Base-by-base conservation (phyloP, 2,329 filamentous ascomycete species). In the Apiospora saccharicola region DNA sequence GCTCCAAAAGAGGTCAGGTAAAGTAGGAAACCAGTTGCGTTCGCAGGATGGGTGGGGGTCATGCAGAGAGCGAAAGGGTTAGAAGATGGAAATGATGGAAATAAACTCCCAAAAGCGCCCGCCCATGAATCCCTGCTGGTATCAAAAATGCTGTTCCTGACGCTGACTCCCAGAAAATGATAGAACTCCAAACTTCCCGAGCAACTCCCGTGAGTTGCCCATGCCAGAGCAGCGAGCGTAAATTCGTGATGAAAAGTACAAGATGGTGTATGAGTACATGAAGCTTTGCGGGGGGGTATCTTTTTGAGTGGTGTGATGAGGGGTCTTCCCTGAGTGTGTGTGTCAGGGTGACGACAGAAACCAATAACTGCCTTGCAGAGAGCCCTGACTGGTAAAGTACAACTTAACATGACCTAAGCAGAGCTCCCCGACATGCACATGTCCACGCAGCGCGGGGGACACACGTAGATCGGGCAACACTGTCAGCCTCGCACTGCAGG, bases 191-290 rank as follows among this genome's bases (percentile, higher is more conserved):
- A 64, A 64, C 34, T 14, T 64, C 57, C 57, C 19, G 41, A 24
- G 3, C 30, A 64, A 41, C 57, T 24, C 57, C 57, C 57, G 41
- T 13, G 57, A 41, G 57, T 41, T 64, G 57, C 41, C 57, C 57
- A 64, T 64, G 57, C 57, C 57, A n/a, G 57, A 41, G 57, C 57
- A 64, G 10, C 57, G 57, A 64, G 57, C 57, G 57, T 64, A 64
- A 64, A 64, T 64, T 64, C 57, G 19, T 64, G 19, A n/a, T 64
- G 19, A 41, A 24, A n/a, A 41, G 19, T 64, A 64, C 57, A 64
- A 41, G 57, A 64, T n/a, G 57, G 57, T 64, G 57, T 64, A 64
- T 64, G 22, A 41, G 57, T 64, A 64, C 57, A 64, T 64, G 34
- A 24, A 13, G 34, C 19, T 64, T 64, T 64, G 34, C 34, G 30